phyloP scores from a whole-genome alignment of 768 basidiomycete genomes.

The Clavulina sp. region DNA sequence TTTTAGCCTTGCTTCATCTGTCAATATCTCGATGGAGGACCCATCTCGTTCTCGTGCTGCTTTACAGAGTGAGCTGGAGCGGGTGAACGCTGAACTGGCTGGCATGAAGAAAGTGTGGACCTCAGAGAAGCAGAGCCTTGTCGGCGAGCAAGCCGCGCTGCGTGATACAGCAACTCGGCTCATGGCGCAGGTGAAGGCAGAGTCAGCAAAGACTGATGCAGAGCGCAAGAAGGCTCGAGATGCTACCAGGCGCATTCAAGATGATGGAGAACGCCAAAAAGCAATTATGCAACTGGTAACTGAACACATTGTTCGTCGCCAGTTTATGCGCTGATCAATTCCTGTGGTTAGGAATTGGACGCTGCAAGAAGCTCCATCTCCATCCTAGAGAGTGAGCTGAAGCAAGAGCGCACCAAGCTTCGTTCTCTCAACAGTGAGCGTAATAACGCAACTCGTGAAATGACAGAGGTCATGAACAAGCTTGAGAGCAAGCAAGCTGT shows the following conservation, averaged over 20 bases:
- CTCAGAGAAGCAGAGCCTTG: constrained; percentile 40
- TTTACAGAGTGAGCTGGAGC: constrained; percentile 21
- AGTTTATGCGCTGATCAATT: neutral
- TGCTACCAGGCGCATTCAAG: constrained; percentile 36
- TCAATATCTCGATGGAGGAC: constrained; percentile 3
- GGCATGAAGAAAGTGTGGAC: constrained; percentile 53
- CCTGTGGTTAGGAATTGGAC: constrained; percentile 44
- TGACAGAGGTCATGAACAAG: constrained; percentile 41
- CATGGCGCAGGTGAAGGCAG: constrained; percentile 1
- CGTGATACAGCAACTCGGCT: constrained; percentile 36
- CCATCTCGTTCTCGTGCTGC: neutral
- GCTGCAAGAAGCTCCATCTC: constrained; percentile 44
- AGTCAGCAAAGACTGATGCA: neutral
- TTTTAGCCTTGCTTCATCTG: neutral
- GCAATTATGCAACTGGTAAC: constrained; percentile 40
- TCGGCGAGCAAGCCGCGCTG: constrained; percentile 55
- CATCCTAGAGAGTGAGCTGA: constrained; percentile 56
- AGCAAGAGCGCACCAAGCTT: constrained; percentile 48
- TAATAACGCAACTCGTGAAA: constrained; percentile 41
- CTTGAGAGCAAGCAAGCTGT: constrained; percentile 57
- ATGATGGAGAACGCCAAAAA: constrained; percentile 37
- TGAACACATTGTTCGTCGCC: constrained; percentile 9
- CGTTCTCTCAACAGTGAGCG: constrained; percentile 48
- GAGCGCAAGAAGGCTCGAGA: constrained; percentile 4
- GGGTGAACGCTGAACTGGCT: constrained; percentile 45